Conservation (phyloP, 805 yeast species). For the Candida lessepsii region DNA sequence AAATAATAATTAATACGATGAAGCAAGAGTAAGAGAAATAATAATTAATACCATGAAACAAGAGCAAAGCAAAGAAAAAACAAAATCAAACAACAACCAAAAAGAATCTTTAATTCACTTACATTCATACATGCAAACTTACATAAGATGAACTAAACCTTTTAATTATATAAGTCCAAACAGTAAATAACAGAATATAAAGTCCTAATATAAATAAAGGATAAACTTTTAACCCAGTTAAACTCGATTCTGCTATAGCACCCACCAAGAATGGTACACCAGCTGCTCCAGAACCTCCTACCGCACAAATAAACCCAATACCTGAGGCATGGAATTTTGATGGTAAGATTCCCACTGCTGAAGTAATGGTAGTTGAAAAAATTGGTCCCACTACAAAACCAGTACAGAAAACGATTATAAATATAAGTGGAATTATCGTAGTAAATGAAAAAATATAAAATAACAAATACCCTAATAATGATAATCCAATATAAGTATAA, state of each 20-base stretch:
- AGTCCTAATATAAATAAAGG: conserved; percentile 30
- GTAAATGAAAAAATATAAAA: conserved; percentile 27
- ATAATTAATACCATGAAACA: too few relatives aligned
- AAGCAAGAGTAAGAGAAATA: too few relatives aligned
- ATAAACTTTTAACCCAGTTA: conserved; percentile 29
- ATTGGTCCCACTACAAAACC: conserved; percentile 55
- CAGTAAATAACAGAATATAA: conserved; percentile 22
- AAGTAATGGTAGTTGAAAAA: conserved; percentile 67
- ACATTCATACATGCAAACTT: conserved; percentile 1
- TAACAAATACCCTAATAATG: conserved; percentile 27
- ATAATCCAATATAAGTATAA: conserved; percentile 33
- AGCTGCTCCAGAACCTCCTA: conserved; percentile 86
- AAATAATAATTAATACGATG: too few relatives aligned
- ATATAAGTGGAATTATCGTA: conserved; percentile 32
- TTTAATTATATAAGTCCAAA: conserved; percentile 25
- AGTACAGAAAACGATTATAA: conserved; percentile 36
- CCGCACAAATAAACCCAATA: conserved; percentile 70
- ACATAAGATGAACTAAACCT: conserved; percentile 10
- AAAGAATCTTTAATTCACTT: neutral
- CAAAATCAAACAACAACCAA: neutral
- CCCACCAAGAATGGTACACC: conserved; percentile 68
- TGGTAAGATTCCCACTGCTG: conserved; percentile 64
- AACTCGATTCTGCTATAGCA: conserved; percentile 33
- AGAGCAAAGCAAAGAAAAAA: too few relatives aligned
- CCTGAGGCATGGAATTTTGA: conserved; percentile 58